Percentiles rank a stretch among this genome's conserved stretches.
phyloP scores from a whole-genome alignment of 768 basidiomycete genomes.

The Serendipita vermifera region DNA sequence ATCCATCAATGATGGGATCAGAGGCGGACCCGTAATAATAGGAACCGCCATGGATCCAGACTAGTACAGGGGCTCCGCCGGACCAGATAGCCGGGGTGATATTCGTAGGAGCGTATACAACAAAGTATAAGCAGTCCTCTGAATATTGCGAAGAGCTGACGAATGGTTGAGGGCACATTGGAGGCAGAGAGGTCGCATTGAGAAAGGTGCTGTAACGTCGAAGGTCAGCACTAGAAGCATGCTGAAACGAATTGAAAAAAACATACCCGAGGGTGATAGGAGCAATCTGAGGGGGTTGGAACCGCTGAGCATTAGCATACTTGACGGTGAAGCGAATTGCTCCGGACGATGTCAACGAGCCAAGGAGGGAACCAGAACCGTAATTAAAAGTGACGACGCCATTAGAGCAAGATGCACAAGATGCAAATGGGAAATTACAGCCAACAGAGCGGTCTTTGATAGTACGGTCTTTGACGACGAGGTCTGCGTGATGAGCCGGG shows the following conservation, averaged over 20 bases:
- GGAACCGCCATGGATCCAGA: slow-evolving; percentile 81
- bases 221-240: slow-evolving; percentile 27
- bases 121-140: slow-evolving; percentile 76
- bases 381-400: neutral
- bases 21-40: slow-evolving; percentile 59
- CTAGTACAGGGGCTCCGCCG: slow-evolving; percentile 36
- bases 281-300: slow-evolving; percentile 42
- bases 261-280: neutral
- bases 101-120: slow-evolving; percentile 51
- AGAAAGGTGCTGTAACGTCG: slow-evolving; percentile 36
- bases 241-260: neutral
- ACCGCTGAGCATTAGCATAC: slow-evolving; percentile 52
- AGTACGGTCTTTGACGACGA: neutral
- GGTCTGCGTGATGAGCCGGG: neutral
- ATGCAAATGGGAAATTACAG: neutral
- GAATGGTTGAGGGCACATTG: slow-evolving; percentile 36
- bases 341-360: slow-evolving; percentile 24
- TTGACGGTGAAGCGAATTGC: slow-evolving; percentile 48
- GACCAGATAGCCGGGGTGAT: slow-evolving; percentile 17
- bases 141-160: slow-evolving; percentile 31
- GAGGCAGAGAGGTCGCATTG: slow-evolving; percentile 58
- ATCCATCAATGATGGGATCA: slow-evolving; percentile 62
- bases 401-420: neutral
- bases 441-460: too few species aligned
- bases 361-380: neutral